Conservation (phyloP, 306 rosid genomes). For the Cucumis melo region DNA sequence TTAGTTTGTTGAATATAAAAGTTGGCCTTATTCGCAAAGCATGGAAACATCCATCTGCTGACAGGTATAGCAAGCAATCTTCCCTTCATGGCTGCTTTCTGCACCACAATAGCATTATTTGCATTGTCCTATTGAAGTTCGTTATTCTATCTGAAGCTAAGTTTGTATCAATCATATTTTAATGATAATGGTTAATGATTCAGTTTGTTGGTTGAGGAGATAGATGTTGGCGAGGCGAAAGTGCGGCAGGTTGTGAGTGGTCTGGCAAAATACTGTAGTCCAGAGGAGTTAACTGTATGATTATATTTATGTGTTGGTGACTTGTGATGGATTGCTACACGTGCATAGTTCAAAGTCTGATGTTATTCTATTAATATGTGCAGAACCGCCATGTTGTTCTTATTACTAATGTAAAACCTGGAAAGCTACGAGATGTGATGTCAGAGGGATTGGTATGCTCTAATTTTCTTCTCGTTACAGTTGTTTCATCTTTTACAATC, state of each 20-base stretch:
- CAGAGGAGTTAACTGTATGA: slow-evolving; percentile 70
- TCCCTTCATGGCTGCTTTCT: not conserved
- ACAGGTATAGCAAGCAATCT: slow-evolving; percentile 41
- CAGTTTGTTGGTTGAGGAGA: slow-evolving; percentile 96
- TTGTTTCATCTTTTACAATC: not conserved
- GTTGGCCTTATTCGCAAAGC: slow-evolving; percentile 87
- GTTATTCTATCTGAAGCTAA: not conserved
- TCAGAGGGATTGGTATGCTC: slow-evolving; percentile 86
- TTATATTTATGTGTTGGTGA: not conserved
- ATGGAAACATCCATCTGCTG: slow-evolving; percentile 97
- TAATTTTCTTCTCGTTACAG: not conserved
- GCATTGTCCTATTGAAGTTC: not conserved
- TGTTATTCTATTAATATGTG: slow-evolving; percentile 4
- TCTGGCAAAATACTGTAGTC: slow-evolving; percentile 67
- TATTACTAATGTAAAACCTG: slow-evolving; percentile 91
- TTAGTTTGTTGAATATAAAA: slow-evolving; percentile 80
- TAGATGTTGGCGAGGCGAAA: slow-evolving; percentile 80
- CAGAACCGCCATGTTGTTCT: slow-evolving; percentile 81
- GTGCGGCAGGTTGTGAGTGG: slow-evolving; percentile 92
- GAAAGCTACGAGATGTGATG: slow-evolving; percentile 83
- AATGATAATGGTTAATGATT: not conserved
- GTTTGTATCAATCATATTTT: not conserved
- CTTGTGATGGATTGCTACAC: not conserved
- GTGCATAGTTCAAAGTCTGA: not conserved
- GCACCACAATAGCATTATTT: not conserved